Conservation (phyloP, 1,284 basidiomycete genomes). For the Porogramme epimiltina region DNA sequence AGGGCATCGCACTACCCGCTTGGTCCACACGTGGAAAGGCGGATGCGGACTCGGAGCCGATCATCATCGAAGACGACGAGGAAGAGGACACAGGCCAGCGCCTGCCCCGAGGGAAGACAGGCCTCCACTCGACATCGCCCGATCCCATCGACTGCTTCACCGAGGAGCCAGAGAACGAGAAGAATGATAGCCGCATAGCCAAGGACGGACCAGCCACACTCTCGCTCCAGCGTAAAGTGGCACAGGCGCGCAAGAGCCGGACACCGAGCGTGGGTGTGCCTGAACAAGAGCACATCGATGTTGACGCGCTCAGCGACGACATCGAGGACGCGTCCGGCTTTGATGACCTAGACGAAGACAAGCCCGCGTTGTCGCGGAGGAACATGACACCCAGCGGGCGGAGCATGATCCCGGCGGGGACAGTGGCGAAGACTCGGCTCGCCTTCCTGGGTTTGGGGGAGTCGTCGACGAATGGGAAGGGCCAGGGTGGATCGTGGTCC, state of each 20-base stretch:
- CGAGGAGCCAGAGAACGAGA: not conserved
- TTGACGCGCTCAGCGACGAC: conserved; percentile 11
- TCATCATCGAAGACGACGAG: not conserved
- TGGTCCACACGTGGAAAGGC: not conserved
- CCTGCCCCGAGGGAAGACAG: not conserved
- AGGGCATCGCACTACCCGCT: conserved; percentile 6
- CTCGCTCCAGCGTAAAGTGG: too few species aligned
- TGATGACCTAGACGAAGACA: not conserved
- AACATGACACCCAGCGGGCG: too few species aligned
- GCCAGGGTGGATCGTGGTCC: too few species aligned
- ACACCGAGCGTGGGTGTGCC: too few species aligned
- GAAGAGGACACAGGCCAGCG: conserved; percentile 8
- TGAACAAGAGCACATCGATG: not conserved
- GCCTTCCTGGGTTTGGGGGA: too few species aligned
- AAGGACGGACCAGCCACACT: conserved; percentile 9
- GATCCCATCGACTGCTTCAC: conserved; percentile 12
- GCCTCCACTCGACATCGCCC: not conserved
- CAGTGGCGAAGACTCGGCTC: too few species aligned
- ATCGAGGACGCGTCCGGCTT: conserved; percentile 14
- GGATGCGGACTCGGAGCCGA: not conserved
- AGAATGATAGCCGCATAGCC: conserved; percentile 1
- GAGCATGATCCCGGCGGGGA: too few species aligned
- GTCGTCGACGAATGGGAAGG: too few species aligned
- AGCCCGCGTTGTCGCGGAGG: too few species aligned
- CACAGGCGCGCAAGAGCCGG: not conserved